Conservation (phyloP, 129 eudicot species). For the Smallanthus sonchifolius region DNA sequence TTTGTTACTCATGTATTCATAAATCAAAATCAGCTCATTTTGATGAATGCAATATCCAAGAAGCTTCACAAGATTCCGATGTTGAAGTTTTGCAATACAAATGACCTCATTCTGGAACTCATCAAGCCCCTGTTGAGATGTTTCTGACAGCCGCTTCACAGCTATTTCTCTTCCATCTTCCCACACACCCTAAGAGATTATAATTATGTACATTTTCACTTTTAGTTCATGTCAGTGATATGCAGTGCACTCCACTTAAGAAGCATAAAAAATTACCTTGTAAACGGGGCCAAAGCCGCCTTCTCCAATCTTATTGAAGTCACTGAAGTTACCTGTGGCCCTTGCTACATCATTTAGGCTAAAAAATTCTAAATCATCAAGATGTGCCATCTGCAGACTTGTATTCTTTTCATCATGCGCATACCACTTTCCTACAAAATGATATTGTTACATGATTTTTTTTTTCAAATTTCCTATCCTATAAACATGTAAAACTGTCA, state of each 20-base stretch:
- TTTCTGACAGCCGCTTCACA: conserved; percentile 6
- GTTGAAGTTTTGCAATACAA: conserved; percentile 30
- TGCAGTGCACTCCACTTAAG: background rate
- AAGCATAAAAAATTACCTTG: conserved; percentile 9
- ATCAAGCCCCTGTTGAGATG: conserved; percentile 3
- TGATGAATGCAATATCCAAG: conserved; percentile 28
- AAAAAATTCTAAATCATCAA: conserved; percentile 1
- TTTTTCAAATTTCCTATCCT: background rate
- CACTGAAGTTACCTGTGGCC: conserved; percentile 13
- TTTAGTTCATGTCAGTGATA: background rate
- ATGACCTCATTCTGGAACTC: conserved; percentile 10
- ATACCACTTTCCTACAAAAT: background rate
- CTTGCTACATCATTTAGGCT: background rate
- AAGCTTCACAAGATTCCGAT: conserved; percentile 35
- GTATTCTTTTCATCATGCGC: background rate
- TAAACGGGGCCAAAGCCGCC: conserved; percentile 23
- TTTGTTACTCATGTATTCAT: conserved; percentile 5
- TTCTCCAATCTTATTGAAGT: conserved; percentile 14
- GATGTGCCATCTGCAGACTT: background rate
- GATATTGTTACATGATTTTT: background rate
- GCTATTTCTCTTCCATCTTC: background rate
- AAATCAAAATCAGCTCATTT: conserved; percentile 1
- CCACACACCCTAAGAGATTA: background rate
- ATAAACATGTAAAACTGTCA: background rate
- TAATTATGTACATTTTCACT: background rate